Evolutionary conservation across 2,329 filamentous ascomycete species (phyloP).

Genomic region (Nemania sp.): DNA sequence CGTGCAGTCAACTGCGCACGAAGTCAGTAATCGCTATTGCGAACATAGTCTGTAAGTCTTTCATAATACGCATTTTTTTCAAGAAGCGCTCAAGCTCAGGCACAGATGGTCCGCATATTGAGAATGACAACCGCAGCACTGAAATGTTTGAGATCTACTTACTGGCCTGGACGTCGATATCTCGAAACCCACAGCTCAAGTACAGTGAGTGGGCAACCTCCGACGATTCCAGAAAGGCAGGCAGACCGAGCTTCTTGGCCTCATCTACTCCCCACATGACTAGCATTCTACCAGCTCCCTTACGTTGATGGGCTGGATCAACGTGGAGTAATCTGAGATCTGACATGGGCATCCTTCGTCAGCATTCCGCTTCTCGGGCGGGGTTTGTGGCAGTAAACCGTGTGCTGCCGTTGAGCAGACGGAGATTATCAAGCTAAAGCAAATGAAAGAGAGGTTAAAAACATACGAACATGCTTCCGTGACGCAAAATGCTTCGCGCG

Average conservation of each 20-base stretch:
- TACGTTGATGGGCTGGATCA: constrained; percentile 46
- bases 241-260: constrained; percentile 40
- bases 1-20: constrained; percentile 33
- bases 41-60: background rate
- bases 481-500: constrained; percentile 29
- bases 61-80: no score
- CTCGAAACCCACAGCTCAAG: constrained; percentile 44
- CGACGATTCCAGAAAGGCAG: constrained; percentile 45
- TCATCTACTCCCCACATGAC: constrained; percentile 44
- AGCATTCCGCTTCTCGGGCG: background rate
- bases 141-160: background rate
- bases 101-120: no score
- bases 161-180: constrained; percentile 35
- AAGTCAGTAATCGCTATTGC: background rate
- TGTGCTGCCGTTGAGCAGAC: no score
- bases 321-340: constrained; percentile 45
- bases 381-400: background rate
- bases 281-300: constrained; percentile 46
- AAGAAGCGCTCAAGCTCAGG: background rate
- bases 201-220: constrained; percentile 43
- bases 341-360: constrained; percentile 24
- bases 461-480: constrained; percentile 38
- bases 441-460: background rate
- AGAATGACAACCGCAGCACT: no score
- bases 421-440: background rate